Evolutionary conservation across 768 basidiomycete species (phyloP), one percentile per base, ranked within the genome.

Genomic region (Mycena venus): DNA sequence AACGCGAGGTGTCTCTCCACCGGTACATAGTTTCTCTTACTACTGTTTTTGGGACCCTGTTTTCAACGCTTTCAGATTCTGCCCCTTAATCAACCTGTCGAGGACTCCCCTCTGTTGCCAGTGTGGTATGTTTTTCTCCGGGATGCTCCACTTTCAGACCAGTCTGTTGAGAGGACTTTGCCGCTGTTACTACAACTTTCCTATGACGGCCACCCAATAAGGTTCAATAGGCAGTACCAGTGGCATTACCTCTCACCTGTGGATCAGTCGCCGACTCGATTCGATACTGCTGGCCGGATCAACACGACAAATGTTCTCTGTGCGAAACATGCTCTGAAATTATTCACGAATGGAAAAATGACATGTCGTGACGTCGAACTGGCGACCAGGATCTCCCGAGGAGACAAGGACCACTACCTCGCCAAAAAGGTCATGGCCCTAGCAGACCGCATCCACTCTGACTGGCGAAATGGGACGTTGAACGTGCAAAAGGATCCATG

Each of bases 121-220:
- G 80, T 79, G 19, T 97, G 91, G 93, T 93, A 89, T 82, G 85
- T 83, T 3, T 84, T 88, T 32, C 70, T 95, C 21, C 71, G 85
- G 53, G 80, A 82, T 14, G 82, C 86, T 44, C 88, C 91, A 31
- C 79, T 90, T 23, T 80, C 84, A 27, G 72, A 82, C 19, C 83
- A 81, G 49, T 82, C 85, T 4, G 74, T 90, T 23, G 88, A 91
- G 55, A 88, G 88, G 36, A 84, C 91, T 44, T 80, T 96, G 2
- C 96, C 96, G 0, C 84, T 92, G 1, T 85, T 98, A 17, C 87
- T 98, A 14, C 88, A 85, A 44, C 72, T 95, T 4, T 86, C 90
- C 0, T 95, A 88, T 74, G 88, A 93, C 51, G 90, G 89, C 0
- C 81, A 89, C 73, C 93, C 94, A 2, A 79, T 97, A 44, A 85